Evolutionary conservation across 495 filamentous ascomycete species (phyloP), one percentile per base, ranked within the genome.

Genomic region (Hyaloscypha variabilis): DNA sequence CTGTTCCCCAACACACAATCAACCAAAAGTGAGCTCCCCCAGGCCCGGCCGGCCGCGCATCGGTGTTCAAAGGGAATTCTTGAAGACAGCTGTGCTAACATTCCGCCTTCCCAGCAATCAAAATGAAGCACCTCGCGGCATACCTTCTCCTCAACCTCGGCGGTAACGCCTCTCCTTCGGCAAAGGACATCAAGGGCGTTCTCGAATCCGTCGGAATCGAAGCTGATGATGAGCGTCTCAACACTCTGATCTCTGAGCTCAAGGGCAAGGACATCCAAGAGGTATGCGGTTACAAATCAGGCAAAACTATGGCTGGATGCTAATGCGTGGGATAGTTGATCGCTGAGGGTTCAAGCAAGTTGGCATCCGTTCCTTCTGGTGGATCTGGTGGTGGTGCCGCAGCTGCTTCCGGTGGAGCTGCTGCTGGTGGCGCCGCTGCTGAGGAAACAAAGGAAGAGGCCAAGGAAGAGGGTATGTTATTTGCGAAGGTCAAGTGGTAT

Each of bases 81-180:
- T 21, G 28, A 46, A n/a, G 50, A 64, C 30, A 55, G n/a, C 26
- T 17, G 63, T 55, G 23, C 71, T 67, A 51, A 64, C 34, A 65
- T 65, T 59, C 66, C 67, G 55, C 63, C 62, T 57, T 53, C 49
- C 79, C 71, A 78, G 75, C 73, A 61, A 67, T 81, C 83, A 94
- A 89, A 92, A 99, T 99, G 95, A 99, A 98, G 94, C 89, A 98
- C 83, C 90, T 99, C 83, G 96, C 95, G 77, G 94, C 95, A 76
- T 99, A 97, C 88, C 92, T 99, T 74, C 95, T 99, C 78, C 90
- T 97, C 81, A 82, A 83, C 84, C 88, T 98, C 71, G 95, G 86
- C 76, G 95, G 95, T 83, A 99, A 98, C 85, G 83, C 85, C 82
- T 87, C 87, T 59, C 95, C 95, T 71, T 93, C 91, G 58, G 91